A percentile compares a stretch with the other conserved stretches of the same genome.
These are phyloP conservation scores for Schizophyllum amplum DNA, from an alignment of 1,284 basidiomycete species.

Conservation along the genomic window DNA sequence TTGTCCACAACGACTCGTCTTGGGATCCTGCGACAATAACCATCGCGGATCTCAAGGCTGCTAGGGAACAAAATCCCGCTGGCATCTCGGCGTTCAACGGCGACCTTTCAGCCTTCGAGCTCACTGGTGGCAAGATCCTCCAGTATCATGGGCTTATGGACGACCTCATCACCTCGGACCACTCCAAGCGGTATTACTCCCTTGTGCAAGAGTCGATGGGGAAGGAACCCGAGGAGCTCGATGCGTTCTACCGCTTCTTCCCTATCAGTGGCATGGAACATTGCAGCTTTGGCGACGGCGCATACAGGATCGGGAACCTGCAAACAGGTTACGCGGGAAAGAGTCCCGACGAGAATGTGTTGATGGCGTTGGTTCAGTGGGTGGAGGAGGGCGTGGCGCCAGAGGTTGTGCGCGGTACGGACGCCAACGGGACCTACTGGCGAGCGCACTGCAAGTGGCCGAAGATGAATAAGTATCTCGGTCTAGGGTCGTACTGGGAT, in stretches of 20 bases:
- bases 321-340: background rate
- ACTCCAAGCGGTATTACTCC: slow-evolving; percentile 13
- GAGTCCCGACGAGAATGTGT: slow-evolving; percentile 18
- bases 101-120: slow-evolving; percentile 13
- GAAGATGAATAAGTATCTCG: slow-evolving; percentile 8
- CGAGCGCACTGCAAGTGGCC: slow-evolving; percentile 16
- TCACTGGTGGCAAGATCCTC: slow-evolving; percentile 14
- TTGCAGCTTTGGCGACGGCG: slow-evolving; percentile 12
- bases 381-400: slow-evolving; percentile 29
- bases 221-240: slow-evolving; percentile 2
- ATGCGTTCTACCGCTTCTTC: slow-evolving; percentile 13
- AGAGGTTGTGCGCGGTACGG: slow-evolving; percentile 19
- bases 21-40: slow-evolving; percentile 5
- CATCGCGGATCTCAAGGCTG: slow-evolving; percentile 1
- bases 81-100: slow-evolving; percentile 14
- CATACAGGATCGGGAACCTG: slow-evolving; percentile 9
- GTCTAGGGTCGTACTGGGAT: background rate
- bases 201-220: slow-evolving; percentile 10
- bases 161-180: slow-evolving; percentile 12
- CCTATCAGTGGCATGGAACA: slow-evolving; percentile 13
- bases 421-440: slow-evolving; percentile 3
- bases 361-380: slow-evolving; percentile 32
- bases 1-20: slow-evolving; percentile 5
- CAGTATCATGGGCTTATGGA: slow-evolving; percentile 16
- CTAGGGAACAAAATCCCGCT: slow-evolving; percentile 8